Conservation (phyloP, 805 yeast species). For the Metschnikowia dekortorum region DNA sequence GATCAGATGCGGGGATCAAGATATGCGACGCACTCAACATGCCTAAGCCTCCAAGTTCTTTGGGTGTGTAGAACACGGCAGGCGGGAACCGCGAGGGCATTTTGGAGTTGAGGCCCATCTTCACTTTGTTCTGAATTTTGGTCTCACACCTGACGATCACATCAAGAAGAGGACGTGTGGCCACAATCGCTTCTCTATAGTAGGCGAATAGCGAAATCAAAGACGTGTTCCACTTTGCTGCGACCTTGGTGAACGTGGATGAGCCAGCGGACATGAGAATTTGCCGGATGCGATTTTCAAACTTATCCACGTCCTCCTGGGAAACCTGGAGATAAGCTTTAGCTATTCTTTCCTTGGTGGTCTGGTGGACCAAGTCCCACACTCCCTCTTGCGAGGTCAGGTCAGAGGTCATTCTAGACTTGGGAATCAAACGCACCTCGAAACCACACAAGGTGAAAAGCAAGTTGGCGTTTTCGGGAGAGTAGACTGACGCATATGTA, state of each 20-base stretch:
- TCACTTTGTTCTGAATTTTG: conserved; percentile 87
- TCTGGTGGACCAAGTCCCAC: conserved; percentile 77
- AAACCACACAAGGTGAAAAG: conserved; percentile 92
- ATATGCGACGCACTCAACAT: conserved; percentile 97
- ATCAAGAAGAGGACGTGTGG: conserved; percentile 76
- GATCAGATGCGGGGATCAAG: conserved; percentile 87
- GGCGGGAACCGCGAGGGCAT: conserved; percentile 99
- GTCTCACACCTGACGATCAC: conserved; percentile 87
- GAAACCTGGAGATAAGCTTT: conserved; percentile 83
- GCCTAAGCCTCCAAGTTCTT: conserved; percentile 95
- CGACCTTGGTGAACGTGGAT: conserved; percentile 89
- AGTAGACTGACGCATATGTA: conserved; percentile 81
- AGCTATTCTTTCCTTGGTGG: conserved; percentile 81
- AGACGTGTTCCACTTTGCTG: conserved; percentile 94
- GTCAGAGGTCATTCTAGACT: conserved; percentile 51
- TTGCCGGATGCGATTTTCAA: conserved; percentile 81
- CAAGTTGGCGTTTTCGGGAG: conserved; percentile 84
- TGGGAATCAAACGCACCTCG: conserved; percentile 86
- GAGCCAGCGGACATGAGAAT: conserved; percentile 94
- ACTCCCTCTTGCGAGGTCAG: conserved; percentile 70
- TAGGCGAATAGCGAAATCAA: conserved; percentile 81
- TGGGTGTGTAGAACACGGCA: conserved; percentile 96
- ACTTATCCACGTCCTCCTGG: conserved; percentile 70
- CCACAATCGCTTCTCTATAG: conserved; percentile 86
- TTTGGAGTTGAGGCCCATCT: conserved; percentile 91